Conservation (phyloP, 768 basidiomycete species). For the Trametes coccinea region DNA sequence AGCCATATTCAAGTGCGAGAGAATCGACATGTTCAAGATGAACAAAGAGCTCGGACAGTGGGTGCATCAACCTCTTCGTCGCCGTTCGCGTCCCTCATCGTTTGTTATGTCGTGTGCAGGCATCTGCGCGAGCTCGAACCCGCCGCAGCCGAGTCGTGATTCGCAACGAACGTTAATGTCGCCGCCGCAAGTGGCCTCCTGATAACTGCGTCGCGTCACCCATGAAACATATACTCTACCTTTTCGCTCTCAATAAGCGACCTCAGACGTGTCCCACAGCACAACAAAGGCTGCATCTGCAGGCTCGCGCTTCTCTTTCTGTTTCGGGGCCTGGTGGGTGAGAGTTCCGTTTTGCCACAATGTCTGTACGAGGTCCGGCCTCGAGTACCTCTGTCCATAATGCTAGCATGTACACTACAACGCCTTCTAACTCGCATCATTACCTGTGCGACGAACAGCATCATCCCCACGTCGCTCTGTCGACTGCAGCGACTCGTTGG, state of each 20-base stretch:
- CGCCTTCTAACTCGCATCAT: conserved; percentile 1
- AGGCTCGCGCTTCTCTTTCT: neutral
- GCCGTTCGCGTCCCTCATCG: neutral
- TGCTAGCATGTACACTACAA: conserved; percentile 12
- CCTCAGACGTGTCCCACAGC: neutral
- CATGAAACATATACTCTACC: neutral
- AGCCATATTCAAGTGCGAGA: conserved; percentile 77
- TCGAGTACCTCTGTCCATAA: conserved; percentile 13
- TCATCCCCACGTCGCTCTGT: no score
- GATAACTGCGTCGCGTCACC: neutral
- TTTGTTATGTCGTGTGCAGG: conserved; percentile 7
- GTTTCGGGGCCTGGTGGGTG: neutral
- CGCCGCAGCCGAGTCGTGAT: neutral
- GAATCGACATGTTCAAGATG: conserved; percentile 94
- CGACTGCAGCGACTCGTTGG: no score
- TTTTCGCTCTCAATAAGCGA: neutral
- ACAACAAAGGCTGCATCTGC: neutral
- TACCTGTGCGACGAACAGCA: no score
- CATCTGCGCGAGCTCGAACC: conserved; percentile 23
- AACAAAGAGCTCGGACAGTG: conserved; percentile 86
- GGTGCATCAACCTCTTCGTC: conserved; percentile 25
- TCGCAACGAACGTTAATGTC: no score
- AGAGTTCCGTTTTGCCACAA: neutral
- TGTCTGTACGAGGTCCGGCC: neutral
- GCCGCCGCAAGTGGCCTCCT: neutral